phyloP scores from a whole-genome alignment of 305 asterid genomes.

The Fraxinus xanthoxyloides region DNA sequence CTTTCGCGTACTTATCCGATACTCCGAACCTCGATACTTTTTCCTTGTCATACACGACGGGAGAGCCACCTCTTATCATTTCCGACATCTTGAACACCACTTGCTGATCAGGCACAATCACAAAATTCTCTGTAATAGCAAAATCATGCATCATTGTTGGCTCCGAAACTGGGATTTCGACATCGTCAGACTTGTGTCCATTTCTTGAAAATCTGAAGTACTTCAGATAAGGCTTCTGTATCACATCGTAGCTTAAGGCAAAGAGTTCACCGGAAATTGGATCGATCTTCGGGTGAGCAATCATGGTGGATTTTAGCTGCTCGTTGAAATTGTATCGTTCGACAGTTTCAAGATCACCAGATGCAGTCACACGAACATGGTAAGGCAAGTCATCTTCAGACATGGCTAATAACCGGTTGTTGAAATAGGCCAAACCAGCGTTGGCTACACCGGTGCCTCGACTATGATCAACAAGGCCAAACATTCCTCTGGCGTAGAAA shows the following conservation, averaged over 20 bases:
- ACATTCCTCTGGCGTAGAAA: conserved; percentile 74
- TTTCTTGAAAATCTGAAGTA: conserved; percentile 56
- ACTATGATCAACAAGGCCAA: conserved; percentile 58
- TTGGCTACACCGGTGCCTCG: conserved; percentile 91
- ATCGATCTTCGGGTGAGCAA: conserved; percentile 90
- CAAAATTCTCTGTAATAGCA: conserved; percentile 73
- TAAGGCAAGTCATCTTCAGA: conserved; percentile 91
- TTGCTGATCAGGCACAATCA: conserved; percentile 81
- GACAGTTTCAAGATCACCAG: conserved; percentile 67
- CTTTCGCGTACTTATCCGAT: conserved; percentile 49
- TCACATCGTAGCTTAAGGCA: conserved; percentile 81
- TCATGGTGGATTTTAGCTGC: conserved; percentile 69
- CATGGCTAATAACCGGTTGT: conserved; percentile 75
- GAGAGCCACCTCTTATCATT: conserved; percentile 86
- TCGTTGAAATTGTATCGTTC: conserved; percentile 54
- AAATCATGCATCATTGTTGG: conserved; percentile 98
- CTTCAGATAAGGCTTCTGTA: conserved; percentile 74
- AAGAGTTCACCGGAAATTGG: conserved; percentile 79
- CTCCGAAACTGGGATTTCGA: conserved; percentile 71
- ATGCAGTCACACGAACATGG: conserved; percentile 55
- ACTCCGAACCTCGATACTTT: conserved; percentile 75
- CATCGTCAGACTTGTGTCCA: conserved; percentile 66
- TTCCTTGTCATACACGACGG: conserved; percentile 66
- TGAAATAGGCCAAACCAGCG: conserved; percentile 83
- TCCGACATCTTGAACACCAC: conserved; percentile 88